Percentiles rank a stretch among this genome's conserved stretches.
These are phyloP conservation scores for Erythrophleum ivorense DNA, from an alignment of 331 rosid species.

Conservation along the genomic window DNA sequence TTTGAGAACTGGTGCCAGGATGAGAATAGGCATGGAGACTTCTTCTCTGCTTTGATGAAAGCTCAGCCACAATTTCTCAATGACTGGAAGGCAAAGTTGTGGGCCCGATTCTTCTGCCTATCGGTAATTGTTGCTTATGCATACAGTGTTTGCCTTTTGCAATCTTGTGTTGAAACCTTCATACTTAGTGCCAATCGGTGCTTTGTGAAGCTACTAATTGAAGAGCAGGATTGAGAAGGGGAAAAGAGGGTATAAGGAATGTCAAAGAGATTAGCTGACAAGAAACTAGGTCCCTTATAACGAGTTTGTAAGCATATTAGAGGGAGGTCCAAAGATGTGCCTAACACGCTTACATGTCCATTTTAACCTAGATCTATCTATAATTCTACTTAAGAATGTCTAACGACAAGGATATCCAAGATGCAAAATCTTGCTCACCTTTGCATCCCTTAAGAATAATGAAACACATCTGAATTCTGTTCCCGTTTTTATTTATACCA, in stretches of 20 bases:
- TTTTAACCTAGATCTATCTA: neutral
- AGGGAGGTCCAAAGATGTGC: neutral
- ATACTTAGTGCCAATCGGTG: neutral
- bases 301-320: neutral
- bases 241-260: neutral
- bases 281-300: neutral
- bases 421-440: slow-evolving; percentile 27
- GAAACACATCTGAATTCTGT: neutral
- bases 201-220: slow-evolving; percentile 4
- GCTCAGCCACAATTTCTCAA: slow-evolving; percentile 99
- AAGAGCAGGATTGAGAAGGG: slow-evolving; percentile 1
- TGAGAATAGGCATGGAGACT: slow-evolving; percentile 97
- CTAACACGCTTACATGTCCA: neutral
- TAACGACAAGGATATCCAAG: neutral
- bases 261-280: slow-evolving; percentile 3
- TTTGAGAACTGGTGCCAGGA: slow-evolving; percentile 99
- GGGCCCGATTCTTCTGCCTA: slow-evolving; percentile 95
- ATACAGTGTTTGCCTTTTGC: neutral
- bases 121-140: slow-evolving; percentile 58
- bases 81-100: slow-evolving; percentile 98
- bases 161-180: slow-evolving; percentile 10
- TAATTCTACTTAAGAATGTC: neutral
- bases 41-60: slow-evolving; percentile 97
- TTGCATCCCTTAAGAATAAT: neutral
- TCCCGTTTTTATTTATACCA: neutral